Conservation (phyloP, 495 filamentous ascomycete genomes). For the Penicillium robsamsonii region DNA sequence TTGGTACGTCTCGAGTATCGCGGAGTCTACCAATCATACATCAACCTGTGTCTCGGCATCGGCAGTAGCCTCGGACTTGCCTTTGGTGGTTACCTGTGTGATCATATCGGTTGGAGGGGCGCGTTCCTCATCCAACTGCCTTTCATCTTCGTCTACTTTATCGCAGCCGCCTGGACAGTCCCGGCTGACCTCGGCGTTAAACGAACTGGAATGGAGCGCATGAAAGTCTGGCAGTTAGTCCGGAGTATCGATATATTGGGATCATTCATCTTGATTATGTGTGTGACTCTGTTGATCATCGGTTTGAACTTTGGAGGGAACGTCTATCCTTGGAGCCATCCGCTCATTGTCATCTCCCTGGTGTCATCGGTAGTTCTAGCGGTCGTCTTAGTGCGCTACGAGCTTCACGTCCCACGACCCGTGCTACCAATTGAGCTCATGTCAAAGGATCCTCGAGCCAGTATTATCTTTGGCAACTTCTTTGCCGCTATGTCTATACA, state of each 20-base stretch:
- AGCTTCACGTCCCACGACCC: constrained; percentile 57
- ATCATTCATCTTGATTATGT: constrained; percentile 60
- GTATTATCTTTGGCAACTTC: constrained; percentile 69
- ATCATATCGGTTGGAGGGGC: constrained; percentile 72
- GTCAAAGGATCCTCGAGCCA: constrained; percentile 56
- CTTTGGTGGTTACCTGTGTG: constrained; percentile 70
- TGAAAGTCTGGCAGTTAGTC: constrained; percentile 56
- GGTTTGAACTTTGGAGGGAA: constrained; percentile 79
- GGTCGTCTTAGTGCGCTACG: constrained; percentile 59
- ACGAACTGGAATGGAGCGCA: constrained; percentile 39
- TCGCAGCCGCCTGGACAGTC: constrained; percentile 54
- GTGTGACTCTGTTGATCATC: constrained; percentile 66
- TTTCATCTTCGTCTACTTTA: constrained; percentile 57
- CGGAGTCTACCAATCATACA: constrained; percentile 71
- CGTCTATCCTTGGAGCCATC: constrained; percentile 68
- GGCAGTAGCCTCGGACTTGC: constrained; percentile 67
- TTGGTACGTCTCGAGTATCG: constrained; percentile 73
- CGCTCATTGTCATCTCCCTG: constrained; percentile 63
- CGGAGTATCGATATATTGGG: constrained; percentile 67
- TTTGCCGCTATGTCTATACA: constrained; percentile 62
- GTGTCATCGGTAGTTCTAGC: constrained; percentile 54
- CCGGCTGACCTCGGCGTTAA: constrained; percentile 59
- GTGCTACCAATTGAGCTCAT: constrained; percentile 72
- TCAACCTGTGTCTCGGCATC: constrained; percentile 66
- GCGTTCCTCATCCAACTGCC: constrained; percentile 69